Evolutionary conservation across 1,284 basidiomycete species (phyloP).

Genomic region (Rhodotorula sp.): DNA sequence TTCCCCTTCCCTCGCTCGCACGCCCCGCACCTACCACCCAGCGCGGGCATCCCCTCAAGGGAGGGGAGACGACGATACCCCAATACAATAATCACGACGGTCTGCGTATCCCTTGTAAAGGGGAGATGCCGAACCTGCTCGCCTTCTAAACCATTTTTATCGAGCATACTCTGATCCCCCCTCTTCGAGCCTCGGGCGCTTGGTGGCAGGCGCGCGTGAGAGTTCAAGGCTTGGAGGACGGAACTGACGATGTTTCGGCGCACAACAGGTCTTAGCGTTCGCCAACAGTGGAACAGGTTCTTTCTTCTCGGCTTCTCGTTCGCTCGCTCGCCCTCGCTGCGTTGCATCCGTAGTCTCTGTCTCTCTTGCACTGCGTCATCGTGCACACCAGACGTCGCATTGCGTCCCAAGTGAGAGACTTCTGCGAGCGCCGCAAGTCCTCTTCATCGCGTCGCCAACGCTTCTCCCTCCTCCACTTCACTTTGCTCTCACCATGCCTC

Average conservation of each 20-base stretch:
- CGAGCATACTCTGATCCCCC: conserved; percentile 41
- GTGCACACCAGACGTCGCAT: no score
- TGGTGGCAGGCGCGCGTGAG: no score
- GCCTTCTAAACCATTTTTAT: conserved; percentile 33
- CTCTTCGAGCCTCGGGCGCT: no score
- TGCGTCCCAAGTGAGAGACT: no score
- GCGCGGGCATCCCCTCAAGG: no score
- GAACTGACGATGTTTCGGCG: background rate
- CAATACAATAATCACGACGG: conserved; percentile 40
- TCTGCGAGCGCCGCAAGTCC: no score
- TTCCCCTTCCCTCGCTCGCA: no score
- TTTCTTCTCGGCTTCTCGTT: no score
- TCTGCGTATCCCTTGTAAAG: conserved; percentile 21
- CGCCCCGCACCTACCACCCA: no score
- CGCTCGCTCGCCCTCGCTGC: background rate
- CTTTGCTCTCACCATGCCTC: background rate
- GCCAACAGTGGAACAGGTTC: no score
- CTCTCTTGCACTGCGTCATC: background rate
- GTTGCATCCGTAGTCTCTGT: background rate
- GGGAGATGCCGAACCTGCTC: conserved; percentile 33
- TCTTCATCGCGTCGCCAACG: no score
- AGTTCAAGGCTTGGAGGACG: background rate
- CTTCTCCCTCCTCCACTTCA: background rate
- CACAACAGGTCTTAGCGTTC: background rate
- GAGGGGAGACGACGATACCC: conserved; percentile 38